Evolutionary conservation across 2,329 filamentous ascomycete species (phyloP).

Genomic region (Pseudogymnoascus sp.): DNA sequence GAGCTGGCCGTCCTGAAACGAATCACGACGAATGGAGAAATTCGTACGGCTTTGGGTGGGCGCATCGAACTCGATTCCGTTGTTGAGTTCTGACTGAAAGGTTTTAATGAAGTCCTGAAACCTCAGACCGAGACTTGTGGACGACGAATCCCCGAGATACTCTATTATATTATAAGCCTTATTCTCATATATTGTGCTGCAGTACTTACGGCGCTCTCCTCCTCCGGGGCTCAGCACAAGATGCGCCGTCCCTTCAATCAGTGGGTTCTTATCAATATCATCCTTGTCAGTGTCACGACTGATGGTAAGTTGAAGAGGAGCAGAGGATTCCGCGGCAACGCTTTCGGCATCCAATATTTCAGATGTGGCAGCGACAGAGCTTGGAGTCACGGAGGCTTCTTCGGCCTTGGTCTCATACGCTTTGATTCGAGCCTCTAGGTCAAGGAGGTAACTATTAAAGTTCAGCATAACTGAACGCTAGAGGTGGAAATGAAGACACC

Average conservation of each 20-base stretch:
- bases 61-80: conserved; percentile 11
- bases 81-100: conserved; percentile 9
- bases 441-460: conserved; percentile 17
- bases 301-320: conserved; percentile 1
- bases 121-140: conserved; percentile 21
- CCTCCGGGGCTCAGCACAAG: conserved; percentile 11
- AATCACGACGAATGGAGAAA: conserved; percentile 8
- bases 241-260: conserved; percentile 13
- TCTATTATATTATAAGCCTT: conserved; percentile 15
- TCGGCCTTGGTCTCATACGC: conserved; percentile 17
- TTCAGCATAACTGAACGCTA: background rate
- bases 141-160: conserved; percentile 25
- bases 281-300: conserved; percentile 3
- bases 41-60: conserved; percentile 10
- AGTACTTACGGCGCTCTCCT: conserved; percentile 12
- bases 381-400: conserved; percentile 6
- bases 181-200: background rate
- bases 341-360: background rate
- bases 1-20: background rate
- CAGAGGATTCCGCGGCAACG: background rate
- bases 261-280: conserved; percentile 15
- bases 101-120: conserved; percentile 23
- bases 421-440: conserved; percentile 18
- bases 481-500: background rate
- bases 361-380: background rate